These are phyloP conservation scores for Brasenia schreberi DNA, from an alignment of 164 flowering plant genomes.

Conservation along the genomic window DNA sequence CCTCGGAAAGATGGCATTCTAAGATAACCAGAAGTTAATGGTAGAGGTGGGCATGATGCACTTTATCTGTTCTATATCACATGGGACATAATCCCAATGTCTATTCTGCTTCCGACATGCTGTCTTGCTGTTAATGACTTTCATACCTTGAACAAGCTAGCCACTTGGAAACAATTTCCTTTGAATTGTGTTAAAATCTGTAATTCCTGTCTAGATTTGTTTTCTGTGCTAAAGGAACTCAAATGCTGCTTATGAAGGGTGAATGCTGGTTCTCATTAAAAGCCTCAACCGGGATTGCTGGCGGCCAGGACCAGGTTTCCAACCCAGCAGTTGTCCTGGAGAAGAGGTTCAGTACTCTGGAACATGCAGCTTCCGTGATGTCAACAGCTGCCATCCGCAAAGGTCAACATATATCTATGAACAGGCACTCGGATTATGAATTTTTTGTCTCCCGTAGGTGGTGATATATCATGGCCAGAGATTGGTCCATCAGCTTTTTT, in stretches of 20 bases:
- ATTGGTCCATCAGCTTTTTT: slow-evolving; percentile 2
- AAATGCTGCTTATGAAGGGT: slow-evolving; percentile 17
- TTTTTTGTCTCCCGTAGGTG: slow-evolving; percentile 49
- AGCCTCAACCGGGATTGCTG: slow-evolving; percentile 3
- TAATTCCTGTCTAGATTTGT: too few species aligned
- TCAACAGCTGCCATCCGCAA: slow-evolving; percentile 37
- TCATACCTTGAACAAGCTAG: too few species aligned
- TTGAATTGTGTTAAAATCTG: too few species aligned
- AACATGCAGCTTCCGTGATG: slow-evolving; percentile 42
- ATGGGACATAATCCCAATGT: too few species aligned
- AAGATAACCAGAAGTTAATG: too few species aligned
- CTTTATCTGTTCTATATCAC: too few species aligned
- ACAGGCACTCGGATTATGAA: slow-evolving; percentile 54
- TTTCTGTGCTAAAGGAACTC: too few species aligned
- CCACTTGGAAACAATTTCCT: too few species aligned
- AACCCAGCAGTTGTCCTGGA: slow-evolving; percentile 23
- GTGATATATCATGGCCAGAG: background rate
- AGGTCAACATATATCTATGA: slow-evolving; percentile 21
- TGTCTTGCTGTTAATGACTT: too few species aligned
- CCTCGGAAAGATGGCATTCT: too few species aligned
- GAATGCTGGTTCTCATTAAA: slow-evolving; percentile 59
- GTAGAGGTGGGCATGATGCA: too few species aligned
- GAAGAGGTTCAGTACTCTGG: slow-evolving; percentile 42
- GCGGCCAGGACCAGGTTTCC: slow-evolving; percentile 3
- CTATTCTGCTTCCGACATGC: too few species aligned